phyloP scores from a whole-genome alignment of 208 protist species.

The Leishmania major region DNA sequence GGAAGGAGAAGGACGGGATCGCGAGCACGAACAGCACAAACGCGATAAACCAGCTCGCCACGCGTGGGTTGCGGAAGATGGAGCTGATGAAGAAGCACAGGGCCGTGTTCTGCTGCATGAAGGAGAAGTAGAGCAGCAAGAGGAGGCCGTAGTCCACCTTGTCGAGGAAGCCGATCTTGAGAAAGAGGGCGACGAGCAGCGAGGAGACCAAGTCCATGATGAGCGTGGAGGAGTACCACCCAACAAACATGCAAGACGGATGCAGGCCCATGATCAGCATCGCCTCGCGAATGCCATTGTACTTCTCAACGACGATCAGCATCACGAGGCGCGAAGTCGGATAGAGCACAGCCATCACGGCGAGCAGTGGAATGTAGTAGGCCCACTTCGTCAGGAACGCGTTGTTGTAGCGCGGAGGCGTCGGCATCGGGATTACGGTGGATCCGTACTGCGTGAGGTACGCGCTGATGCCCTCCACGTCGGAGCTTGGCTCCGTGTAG shows the following conservation, averaged over 20 bases:
- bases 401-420: constrained; percentile 42
- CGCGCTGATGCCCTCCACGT: constrained; percentile 35
- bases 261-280: constrained; percentile 92
- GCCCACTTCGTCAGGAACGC: constrained; percentile 60
- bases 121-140: constrained; percentile 76
- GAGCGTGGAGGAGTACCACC: constrained; percentile 71
- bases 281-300: constrained; percentile 70
- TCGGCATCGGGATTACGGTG: constrained; percentile 63
- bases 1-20: constrained; percentile 73
- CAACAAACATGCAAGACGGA: constrained; percentile 62
- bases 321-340: constrained; percentile 62
- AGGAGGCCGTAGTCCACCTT: constrained; percentile 65
- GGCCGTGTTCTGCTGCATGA: constrained; percentile 73
- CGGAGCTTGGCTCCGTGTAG: constrained; percentile 8
- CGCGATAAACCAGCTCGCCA: constrained; percentile 62
- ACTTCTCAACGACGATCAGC: constrained; percentile 84
- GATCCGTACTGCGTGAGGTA: constrained; percentile 45
- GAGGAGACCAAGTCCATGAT: constrained; percentile 64
- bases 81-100: constrained; percentile 72
- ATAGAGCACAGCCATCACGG: constrained; percentile 73
- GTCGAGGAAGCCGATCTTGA: constrained; percentile 65
- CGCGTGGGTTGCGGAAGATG: constrained; percentile 78
- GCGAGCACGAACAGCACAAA: constrained; percentile 73
- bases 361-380: constrained; percentile 81
- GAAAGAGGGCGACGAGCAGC: constrained; percentile 53